These are phyloP conservation scores for Pythium apleroticum DNA, from an alignment of 352 stramenopile genomes.

Conservation along the genomic window DNA sequence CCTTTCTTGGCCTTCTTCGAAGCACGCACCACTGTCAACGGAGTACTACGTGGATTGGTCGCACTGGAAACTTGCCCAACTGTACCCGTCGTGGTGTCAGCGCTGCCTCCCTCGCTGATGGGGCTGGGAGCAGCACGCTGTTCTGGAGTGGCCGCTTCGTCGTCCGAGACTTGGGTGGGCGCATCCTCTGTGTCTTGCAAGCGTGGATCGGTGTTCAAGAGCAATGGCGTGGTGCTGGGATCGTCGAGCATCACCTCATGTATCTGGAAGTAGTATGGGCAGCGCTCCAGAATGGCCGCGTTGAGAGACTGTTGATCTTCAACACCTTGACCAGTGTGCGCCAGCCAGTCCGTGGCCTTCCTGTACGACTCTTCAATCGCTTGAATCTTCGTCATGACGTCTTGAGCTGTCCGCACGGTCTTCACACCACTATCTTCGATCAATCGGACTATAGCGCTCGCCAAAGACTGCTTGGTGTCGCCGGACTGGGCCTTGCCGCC, in stretches of 20 bases:
- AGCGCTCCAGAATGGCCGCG: conserved; percentile 14
- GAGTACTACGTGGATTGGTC: too few species aligned
- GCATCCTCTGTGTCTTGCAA: neutral
- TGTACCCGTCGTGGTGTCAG: too few species aligned
- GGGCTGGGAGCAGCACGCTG: neutral
- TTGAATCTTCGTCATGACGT: conserved; percentile 23
- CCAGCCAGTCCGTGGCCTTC: conserved; percentile 20
- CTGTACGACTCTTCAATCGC: conserved; percentile 21
- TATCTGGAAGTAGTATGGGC: conserved; percentile 22
- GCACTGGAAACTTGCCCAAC: too few species aligned
- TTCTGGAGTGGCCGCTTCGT: too few species aligned
- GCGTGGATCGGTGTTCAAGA: conserved; percentile 4
- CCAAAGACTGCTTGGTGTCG: conserved; percentile 17
- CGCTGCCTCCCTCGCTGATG: neutral
- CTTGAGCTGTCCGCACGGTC: conserved; percentile 17
- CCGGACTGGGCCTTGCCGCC: conserved; percentile 23
- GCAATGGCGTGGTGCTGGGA: conserved; percentile 1
- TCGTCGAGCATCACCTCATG: conserved; percentile 19
- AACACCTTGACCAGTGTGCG: conserved; percentile 22
- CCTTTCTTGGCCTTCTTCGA: too few species aligned
- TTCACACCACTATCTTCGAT: conserved; percentile 11
- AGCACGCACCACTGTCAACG: too few species aligned
- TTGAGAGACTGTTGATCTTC: conserved; percentile 14
- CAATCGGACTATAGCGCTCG: conserved; percentile 18
- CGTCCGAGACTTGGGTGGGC: too few species aligned